phyloP scores from a whole-genome alignment of 495 filamentous ascomycete genomes.

The Daldinia bambusicola region DNA sequence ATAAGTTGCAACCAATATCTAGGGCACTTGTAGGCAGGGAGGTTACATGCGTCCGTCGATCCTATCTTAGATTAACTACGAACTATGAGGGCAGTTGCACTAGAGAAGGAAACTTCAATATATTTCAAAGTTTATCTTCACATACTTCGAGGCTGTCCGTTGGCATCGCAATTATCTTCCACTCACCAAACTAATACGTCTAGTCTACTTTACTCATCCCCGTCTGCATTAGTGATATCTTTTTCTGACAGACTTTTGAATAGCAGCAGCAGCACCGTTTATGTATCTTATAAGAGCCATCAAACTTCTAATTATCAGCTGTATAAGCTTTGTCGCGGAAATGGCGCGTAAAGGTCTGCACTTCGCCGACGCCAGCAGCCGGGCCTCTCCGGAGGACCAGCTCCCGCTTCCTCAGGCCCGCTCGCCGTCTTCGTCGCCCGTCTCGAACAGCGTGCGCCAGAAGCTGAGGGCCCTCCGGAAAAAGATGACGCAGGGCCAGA shows the following conservation, averaged over 20 bases:
- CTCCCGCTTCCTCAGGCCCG: no score
- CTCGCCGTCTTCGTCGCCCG: background rate
- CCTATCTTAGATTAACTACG: background rate
- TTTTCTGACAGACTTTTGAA: background rate
- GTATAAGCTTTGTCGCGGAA: no score
- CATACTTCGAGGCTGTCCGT: background rate
- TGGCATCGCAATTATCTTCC: background rate
- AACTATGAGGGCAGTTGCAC: background rate
- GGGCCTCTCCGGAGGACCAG: background rate
- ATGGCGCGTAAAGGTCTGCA: background rate
- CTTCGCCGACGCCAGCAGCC: background rate
- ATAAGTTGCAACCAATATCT: background rate
- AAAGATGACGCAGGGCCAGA: background rate
- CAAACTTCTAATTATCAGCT: background rate
- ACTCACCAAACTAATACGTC: background rate
- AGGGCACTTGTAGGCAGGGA: no score
- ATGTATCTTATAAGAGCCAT: background rate
- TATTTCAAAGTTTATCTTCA: background rate
- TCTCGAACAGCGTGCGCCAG: conserved; percentile 8
- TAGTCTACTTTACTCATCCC: background rate
- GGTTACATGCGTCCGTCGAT: background rate
- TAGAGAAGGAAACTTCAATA: background rate
- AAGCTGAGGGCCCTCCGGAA: conserved; percentile 17
- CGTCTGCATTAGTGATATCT: background rate
- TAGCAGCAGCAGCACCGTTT: background rate